Evolutionary conservation across 495 filamentous ascomycete species (phyloP).

Genomic region (Aspergillus ellipticus): DNA sequence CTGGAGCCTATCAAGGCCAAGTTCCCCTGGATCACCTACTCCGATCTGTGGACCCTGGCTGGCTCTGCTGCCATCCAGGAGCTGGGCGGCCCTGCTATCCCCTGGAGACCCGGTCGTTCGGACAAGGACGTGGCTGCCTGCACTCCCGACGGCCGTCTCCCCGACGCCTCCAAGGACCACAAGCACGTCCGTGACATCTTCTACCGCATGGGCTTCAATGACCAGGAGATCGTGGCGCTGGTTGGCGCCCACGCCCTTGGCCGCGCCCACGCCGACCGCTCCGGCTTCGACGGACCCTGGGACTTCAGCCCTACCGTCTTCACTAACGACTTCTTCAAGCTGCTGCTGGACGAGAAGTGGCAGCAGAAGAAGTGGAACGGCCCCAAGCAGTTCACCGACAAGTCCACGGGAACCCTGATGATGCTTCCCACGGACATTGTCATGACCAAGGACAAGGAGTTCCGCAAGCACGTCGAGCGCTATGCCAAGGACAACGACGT

Average conservation of each 20-base stretch:
- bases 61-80: constrained; percentile 89
- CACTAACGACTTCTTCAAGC: constrained; percentile 90
- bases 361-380: constrained; percentile 89
- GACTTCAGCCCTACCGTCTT: constrained; percentile 92
- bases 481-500: constrained; percentile 88
- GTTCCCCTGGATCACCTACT: constrained; percentile 94
- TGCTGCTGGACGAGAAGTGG: constrained; percentile 92
- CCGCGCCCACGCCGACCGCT: constrained; percentile 85
- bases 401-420: constrained; percentile 82
- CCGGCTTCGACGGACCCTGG: constrained; percentile 90
- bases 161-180: constrained; percentile 76
- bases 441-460: constrained; percentile 81
- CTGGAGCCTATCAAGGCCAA: constrained; percentile 83
- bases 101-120: constrained; percentile 82
- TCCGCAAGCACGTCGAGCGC: constrained; percentile 78
- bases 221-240: constrained; percentile 93
- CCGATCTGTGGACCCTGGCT: constrained; percentile 91
- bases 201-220: constrained; percentile 96
- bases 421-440: constrained; percentile 95
- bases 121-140: constrained; percentile 82
- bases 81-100: constrained; percentile 83
- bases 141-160: constrained; percentile 94
- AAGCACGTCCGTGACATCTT: constrained; percentile 90
- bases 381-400: constrained; percentile 80
- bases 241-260: constrained; percentile 89